These are phyloP conservation scores for Aspergillus sclerotioniger DNA, from an alignment of 495 filamentous ascomycete species.

Conservation along the genomic window DNA sequence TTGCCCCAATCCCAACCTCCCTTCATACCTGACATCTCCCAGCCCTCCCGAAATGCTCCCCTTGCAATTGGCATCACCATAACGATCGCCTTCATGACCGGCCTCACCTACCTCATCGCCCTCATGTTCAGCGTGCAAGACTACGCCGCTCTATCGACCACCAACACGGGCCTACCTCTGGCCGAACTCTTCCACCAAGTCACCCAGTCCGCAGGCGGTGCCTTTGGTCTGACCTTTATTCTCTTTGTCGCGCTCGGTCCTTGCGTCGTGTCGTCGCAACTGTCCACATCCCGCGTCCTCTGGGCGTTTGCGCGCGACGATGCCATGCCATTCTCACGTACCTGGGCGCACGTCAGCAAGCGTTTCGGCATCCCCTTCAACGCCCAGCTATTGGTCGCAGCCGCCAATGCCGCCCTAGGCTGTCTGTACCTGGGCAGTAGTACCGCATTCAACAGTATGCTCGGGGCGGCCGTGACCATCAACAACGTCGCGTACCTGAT, in stretches of 20 bases:
- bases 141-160: constrained; percentile 21
- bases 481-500: constrained; percentile 38
- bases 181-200: constrained; percentile 71
- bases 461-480: constrained; percentile 55
- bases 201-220: constrained; percentile 60
- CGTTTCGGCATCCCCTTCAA: constrained; percentile 45
- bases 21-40: background rate
- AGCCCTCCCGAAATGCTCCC: constrained; percentile 12
- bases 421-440: constrained; percentile 65
- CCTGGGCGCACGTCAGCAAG: constrained; percentile 24
- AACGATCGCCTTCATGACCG: constrained; percentile 43
- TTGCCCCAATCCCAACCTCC: background rate
- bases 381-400: constrained; percentile 57
- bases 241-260: constrained; percentile 51
- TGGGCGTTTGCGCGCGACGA: constrained; percentile 79
- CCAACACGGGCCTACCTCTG: constrained; percentile 59
- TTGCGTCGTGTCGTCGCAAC: constrained; percentile 49
- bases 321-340: constrained; percentile 32
- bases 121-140: constrained; percentile 45
- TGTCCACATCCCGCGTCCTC: constrained; percentile 59
- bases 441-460: constrained; percentile 67
- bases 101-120: constrained; percentile 41
- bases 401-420: constrained; percentile 62
- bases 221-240: constrained; percentile 22
- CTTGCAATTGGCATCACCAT: constrained; percentile 9